phyloP scores from a whole-genome alignment of 2,329 filamentous ascomycete species.

The Neonectria magnoliae region DNA sequence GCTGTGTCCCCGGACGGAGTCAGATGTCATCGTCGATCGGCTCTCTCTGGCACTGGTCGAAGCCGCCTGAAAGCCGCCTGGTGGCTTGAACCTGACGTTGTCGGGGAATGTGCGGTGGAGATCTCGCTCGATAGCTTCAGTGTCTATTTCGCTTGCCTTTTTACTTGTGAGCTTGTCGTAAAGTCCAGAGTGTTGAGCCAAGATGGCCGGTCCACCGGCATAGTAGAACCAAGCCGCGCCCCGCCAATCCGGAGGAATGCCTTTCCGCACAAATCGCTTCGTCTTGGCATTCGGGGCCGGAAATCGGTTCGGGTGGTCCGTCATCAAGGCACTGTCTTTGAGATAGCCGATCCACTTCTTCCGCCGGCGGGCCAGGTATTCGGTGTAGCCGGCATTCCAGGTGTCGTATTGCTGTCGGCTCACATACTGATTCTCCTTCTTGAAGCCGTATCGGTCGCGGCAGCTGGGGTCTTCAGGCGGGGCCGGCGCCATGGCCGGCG shows the following conservation, averaged over 20 bases:
- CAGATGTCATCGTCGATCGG: slow-evolving; percentile 49
- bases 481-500: slow-evolving; percentile 37
- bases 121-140: slow-evolving; percentile 93
- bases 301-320: slow-evolving; percentile 77
- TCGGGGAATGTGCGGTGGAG: slow-evolving; percentile 94
- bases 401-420: slow-evolving; percentile 80
- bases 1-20: slow-evolving; percentile 47
- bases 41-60: slow-evolving; percentile 47
- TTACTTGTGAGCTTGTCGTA: slow-evolving; percentile 77
- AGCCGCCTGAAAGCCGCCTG: slow-evolving; percentile 45
- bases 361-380: slow-evolving; percentile 77
- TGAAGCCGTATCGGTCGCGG: slow-evolving; percentile 91
- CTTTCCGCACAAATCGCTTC: slow-evolving; percentile 91
- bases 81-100: slow-evolving; percentile 87
- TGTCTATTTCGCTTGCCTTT: slow-evolving; percentile 75
- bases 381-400: slow-evolving; percentile 80
- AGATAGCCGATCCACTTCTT: slow-evolving; percentile 86
- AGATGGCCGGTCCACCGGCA: slow-evolving; percentile 82
- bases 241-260: slow-evolving; percentile 91
- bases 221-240: slow-evolving; percentile 99
- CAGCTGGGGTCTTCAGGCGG: slow-evolving; percentile 59
- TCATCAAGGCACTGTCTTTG: slow-evolving; percentile 78
- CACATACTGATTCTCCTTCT: slow-evolving; percentile 85
- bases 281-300: slow-evolving; percentile 83
- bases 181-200: slow-evolving; percentile 79